Base-by-base conservation (phyloP, 2,329 filamentous ascomycete genomes). In the Arthrobotrys sphaeroides region DNA sequence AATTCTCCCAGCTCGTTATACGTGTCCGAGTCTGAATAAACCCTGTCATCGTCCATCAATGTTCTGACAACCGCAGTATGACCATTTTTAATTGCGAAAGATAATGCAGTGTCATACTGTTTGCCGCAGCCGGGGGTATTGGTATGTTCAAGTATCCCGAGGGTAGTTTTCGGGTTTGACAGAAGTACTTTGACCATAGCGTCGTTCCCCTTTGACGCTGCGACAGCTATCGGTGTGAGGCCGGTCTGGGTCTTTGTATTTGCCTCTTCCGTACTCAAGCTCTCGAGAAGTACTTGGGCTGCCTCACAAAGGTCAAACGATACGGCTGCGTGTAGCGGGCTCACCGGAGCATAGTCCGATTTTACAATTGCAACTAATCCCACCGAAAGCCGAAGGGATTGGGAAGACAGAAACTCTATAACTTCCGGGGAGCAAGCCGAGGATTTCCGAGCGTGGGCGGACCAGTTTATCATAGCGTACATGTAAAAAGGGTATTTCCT, bases 391-490 rank as follows among this genome's bases (percentile, higher is more conserved):
- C n/a, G n/a, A n/a, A n/a, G n/a, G 31, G 12, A 33, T 33, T 33
- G 31, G 12, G 31, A 33, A 12, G 31, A 33, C 36, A 40, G 5
- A 40, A 40, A 40, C 12, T n/a, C 36, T 12, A 33, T 2, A 33
- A 7, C 2, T 33, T 2, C 31, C 7, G 7, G 31, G 5, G 31
- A 33, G 1, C 31, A 12, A 33, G 1, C 31, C 7, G 2, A 2
- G 31, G 5, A 6, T 20, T n/a, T 40, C 18, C n/a, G 36, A 16
- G 51, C 64, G 43, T 68, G 53, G 20, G 31, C 5, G 9, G 49
- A 51, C 51, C 40, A 69, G 33, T 60, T 24, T 38, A 3, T 6
- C 18, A 42, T 53, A 4, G 24, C 53, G 28, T 69, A 60, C 6
- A 31, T 7, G 22, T 55, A 69, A 12, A 51, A 22, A 4, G 31